phyloP scores from a whole-genome alignment of 108 stramenopile genomes.

The Discostella stelligeroides region DNA sequence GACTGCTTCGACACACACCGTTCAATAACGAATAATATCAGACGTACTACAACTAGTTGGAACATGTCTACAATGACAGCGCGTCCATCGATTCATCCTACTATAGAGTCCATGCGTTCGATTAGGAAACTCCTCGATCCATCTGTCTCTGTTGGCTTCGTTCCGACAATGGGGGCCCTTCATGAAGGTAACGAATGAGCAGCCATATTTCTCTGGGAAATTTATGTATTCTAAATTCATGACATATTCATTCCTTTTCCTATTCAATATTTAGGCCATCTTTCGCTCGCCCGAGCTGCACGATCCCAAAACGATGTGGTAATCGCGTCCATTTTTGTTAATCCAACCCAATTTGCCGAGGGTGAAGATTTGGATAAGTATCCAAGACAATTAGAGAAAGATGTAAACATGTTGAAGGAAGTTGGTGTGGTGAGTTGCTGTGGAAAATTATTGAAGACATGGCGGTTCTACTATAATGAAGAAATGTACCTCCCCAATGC shows the following conservation, averaged over 20 bases:
- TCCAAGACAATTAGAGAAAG: slow-evolving; percentile 89
- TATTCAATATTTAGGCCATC: slow-evolving; percentile 55
- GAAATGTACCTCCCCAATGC: background rate
- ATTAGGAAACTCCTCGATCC: slow-evolving; percentile 32
- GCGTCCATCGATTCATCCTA: slow-evolving; percentile 33
- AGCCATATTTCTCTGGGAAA: slow-evolving; percentile 4
- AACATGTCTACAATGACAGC: slow-evolving; percentile 13
- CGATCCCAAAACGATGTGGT: slow-evolving; percentile 82
- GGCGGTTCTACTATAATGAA: too few relatives aligned
- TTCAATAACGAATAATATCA: background rate
- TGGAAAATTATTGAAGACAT: too few relatives aligned
- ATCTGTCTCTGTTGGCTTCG: slow-evolving; percentile 78
- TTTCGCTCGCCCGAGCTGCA: slow-evolving; percentile 77
- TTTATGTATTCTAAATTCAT: background rate
- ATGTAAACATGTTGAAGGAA: slow-evolving; percentile 63
- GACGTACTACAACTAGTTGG: background rate
- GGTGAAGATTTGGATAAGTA: slow-evolving; percentile 96
- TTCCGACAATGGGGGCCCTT: slow-evolving; percentile 99
- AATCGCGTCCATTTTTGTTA: slow-evolving; percentile 95
- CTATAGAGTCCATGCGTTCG: slow-evolving; percentile 45
- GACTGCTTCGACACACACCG: background rate
- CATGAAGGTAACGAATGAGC: slow-evolving; percentile 76
- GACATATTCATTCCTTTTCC: background rate
- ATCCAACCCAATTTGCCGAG: slow-evolving; percentile 95
- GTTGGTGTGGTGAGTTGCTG: slow-evolving; percentile 75